These are phyloP conservation scores for Lenzites betulinus DNA, from an alignment of 768 basidiomycete genomes.

Conservation along the genomic window DNA sequence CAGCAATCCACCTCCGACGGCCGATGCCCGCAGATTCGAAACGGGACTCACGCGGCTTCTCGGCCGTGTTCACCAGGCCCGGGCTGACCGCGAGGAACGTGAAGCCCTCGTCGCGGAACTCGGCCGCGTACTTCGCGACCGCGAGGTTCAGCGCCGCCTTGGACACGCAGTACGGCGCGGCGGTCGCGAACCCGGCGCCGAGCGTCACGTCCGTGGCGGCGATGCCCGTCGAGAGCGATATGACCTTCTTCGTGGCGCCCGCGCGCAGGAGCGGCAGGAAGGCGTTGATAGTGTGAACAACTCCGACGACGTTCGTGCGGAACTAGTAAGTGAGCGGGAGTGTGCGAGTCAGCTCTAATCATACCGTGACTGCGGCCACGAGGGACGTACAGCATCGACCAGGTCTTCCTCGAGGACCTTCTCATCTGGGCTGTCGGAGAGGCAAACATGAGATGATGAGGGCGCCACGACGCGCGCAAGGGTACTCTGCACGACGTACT, in stretches of 20 bases:
- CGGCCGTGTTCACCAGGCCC: constrained; percentile 39
- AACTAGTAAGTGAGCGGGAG: constrained; percentile 22
- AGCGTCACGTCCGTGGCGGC: constrained; percentile 33
- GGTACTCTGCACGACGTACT: constrained; percentile 22
- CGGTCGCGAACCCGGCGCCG: constrained; percentile 2
- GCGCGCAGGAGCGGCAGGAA: constrained; percentile 42
- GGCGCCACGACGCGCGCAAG: not conserved
- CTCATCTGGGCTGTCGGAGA: constrained; percentile 15
- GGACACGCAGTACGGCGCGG: constrained; percentile 36
- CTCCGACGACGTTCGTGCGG: constrained; percentile 39
- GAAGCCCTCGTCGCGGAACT: constrained; percentile 33
- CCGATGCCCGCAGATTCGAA: too few species aligned
- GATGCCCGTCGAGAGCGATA: constrained; percentile 35
- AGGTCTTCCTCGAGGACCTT: constrained; percentile 30
- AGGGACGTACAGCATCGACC: constrained; percentile 17
- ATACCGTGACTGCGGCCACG: not conserved
- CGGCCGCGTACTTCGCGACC: constrained; percentile 38
- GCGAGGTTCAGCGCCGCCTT: constrained; percentile 43
- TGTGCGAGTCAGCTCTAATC: not conserved
- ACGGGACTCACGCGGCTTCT: constrained; percentile 21
- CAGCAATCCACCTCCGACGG: not conserved
- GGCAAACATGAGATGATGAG: not conserved
- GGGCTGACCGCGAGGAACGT: constrained; percentile 41
- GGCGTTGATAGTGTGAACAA: constrained; percentile 37
- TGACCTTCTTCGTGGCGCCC: constrained; percentile 38